phyloP scores from a whole-genome alignment of 1,284 basidiomycete genomes.

The Laetiporus sulphureus region DNA sequence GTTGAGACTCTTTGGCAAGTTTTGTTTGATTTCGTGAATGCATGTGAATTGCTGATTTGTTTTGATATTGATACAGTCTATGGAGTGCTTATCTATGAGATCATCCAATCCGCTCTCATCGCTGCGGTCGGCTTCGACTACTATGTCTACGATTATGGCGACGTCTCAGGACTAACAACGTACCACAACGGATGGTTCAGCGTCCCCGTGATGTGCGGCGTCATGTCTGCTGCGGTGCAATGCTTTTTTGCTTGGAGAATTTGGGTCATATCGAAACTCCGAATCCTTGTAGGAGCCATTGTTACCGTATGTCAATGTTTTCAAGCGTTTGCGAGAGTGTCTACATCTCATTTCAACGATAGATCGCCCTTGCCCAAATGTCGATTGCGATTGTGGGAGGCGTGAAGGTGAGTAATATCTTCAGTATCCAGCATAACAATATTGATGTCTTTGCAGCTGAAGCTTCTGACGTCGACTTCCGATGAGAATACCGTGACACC shows the following conservation, averaged over 20 bases:
- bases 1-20: background rate
- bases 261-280: background rate
- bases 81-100: background rate
- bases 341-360: background rate
- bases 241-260: conserved; percentile 1
- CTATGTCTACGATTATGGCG: background rate
- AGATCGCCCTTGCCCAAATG: background rate
- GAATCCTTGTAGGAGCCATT: background rate
- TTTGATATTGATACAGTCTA: too few species aligned
- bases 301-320: background rate
- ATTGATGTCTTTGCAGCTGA: background rate
- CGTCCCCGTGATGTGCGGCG: background rate
- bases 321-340: background rate
- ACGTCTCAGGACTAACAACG: background rate
- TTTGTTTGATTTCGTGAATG: background rate
- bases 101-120: background rate
- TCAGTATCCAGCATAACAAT: background rate
- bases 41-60: background rate
- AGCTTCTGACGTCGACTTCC: background rate
- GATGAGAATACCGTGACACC: background rate
- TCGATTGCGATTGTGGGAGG: background rate
- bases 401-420: background rate
- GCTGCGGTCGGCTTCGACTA: background rate
- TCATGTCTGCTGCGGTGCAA: background rate
- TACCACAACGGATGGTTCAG: background rate